Conservation (phyloP, 2,329 filamentous ascomycete genomes). For the Gnomoniopsis smithogilvyi region DNA sequence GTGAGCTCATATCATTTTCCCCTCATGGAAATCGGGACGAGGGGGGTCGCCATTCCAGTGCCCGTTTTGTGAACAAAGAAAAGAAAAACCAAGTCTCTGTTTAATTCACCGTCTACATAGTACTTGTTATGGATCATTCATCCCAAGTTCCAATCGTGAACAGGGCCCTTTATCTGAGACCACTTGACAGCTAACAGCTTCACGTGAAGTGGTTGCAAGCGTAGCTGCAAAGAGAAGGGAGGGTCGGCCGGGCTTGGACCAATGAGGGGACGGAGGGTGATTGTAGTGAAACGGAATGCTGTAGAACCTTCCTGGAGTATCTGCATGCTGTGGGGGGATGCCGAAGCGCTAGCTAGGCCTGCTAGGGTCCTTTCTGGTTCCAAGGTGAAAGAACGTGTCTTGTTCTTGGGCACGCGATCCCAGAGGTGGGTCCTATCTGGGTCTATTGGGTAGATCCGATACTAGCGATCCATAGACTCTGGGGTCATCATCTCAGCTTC, state of each 20-base stretch:
- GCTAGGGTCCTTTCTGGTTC: background rate
- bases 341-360: background rate
- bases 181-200: conserved; percentile 2
- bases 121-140: background rate
- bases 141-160: conserved; percentile 9
- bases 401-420: background rate
- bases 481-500: background rate
- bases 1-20: background rate
- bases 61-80: background rate
- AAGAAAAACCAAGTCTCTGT: background rate
- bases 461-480: background rate
- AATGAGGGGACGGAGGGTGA: conserved; percentile 5
- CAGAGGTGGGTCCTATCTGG: background rate
- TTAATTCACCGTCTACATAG: background rate
- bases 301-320: conserved; percentile 4
- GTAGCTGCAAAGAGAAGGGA: conserved; percentile 14
- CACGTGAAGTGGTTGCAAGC: conserved; percentile 6
- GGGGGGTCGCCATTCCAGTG: background rate
- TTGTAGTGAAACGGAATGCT: conserved; percentile 16
- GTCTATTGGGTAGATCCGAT: background rate
- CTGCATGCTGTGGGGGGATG: background rate
- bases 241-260: conserved; percentile 6
- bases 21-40: background rate
- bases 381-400: conserved; percentile 10
- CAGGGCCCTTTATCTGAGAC: conserved; percentile 13